Evolutionary conservation across 169 alveolate genomes (phyloP).

Genomic region (Plasmodium vivax): DNA sequence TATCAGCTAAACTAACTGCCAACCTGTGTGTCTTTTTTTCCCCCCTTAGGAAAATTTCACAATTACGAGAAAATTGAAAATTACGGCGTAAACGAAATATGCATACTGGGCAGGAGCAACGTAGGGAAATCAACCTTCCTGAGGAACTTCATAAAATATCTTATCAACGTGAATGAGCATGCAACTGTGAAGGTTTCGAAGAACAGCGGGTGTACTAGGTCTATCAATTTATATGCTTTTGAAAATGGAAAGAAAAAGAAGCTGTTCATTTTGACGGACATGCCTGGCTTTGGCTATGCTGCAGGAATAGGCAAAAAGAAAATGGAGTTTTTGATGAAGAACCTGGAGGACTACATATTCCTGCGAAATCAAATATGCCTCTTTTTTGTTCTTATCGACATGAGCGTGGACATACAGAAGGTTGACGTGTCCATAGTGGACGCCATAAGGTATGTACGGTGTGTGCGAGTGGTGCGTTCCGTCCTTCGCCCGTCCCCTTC

Average conservation of each 20-base stretch:
- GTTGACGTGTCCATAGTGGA: conserved; percentile 32
- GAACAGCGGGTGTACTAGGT: conserved; percentile 66
- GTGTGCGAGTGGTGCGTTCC: not conserved
- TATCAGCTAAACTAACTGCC: not conserved
- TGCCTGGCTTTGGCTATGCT: conserved; percentile 74
- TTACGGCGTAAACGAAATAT: conserved; percentile 65
- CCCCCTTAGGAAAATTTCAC: conserved; percentile 31
- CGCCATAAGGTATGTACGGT: not conserved
- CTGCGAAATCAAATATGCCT: conserved; percentile 65
- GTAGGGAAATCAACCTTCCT: conserved; percentile 70
- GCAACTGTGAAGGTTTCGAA: conserved; percentile 31
- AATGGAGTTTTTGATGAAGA: conserved; percentile 38
- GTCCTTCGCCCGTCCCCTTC: not conserved
- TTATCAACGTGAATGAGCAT: conserved; percentile 37
- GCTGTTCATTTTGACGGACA: conserved; percentile 58
- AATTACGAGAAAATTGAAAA: conserved; percentile 46
- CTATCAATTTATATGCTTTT: conserved; percentile 63
- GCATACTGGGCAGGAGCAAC: conserved; percentile 67
- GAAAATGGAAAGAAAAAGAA: conserved; percentile 59
- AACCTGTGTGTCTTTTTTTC: not conserved
- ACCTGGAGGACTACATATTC: conserved; percentile 54
- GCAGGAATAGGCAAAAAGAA: conserved; percentile 64
- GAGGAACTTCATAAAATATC: conserved; percentile 54
- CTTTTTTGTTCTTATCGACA: conserved; percentile 51
- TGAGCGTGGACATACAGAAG: conserved; percentile 69